Base-by-base conservation (phyloP, 441 rosid genomes). In the Pelargonium myrrhifolium region DNA sequence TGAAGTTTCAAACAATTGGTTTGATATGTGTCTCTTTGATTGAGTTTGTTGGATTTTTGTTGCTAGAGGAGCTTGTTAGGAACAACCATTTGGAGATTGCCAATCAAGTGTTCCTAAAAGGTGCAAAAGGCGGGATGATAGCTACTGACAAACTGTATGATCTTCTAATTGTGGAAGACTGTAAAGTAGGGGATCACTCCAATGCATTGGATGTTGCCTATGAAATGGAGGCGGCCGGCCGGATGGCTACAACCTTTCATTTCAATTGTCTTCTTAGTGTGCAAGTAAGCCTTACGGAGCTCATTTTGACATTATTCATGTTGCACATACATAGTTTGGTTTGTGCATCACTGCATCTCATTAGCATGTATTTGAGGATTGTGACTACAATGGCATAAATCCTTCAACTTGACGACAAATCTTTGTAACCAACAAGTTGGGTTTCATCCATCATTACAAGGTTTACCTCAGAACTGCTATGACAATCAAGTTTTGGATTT, bases 201-300 rank as follows among this genome's bases (percentile, higher is more conserved):
- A 93, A 93, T 77, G 99, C 96, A 58, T 77, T 93, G 62, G 97
- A 93, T n/a, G 89, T 93, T 22, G 84, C 95, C 39, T 93, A 90
- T 49, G 96, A 89, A 76, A 93, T 93, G 99, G 99, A 93, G 75
- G 95, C 95, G 9, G 95, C 95, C 26, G 99, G 99, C 43, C 78
- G 97, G 49, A 81, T 84, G 85, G 99, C 97, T 1, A 93, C 97
- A 1, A 93, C 99, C 9, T 90, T 87, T 75, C 97, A 93, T 85
- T 93, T 90, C 80, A 93, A 93, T 74, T 87, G 93, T 75, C 95
- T 93, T 73, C 95, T 93, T 68, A 91, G 97, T 42, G 93, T 87
- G 35, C 99, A 93, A 88, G 99, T 93, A 67, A 76, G 83, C 72
- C 24, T 53, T 53, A 53, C 9, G 59, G 22, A 53, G 18, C 20